Conservation (phyloP, 2,329 filamentous ascomycete genomes). For the Colletotrichum incanum region DNA sequence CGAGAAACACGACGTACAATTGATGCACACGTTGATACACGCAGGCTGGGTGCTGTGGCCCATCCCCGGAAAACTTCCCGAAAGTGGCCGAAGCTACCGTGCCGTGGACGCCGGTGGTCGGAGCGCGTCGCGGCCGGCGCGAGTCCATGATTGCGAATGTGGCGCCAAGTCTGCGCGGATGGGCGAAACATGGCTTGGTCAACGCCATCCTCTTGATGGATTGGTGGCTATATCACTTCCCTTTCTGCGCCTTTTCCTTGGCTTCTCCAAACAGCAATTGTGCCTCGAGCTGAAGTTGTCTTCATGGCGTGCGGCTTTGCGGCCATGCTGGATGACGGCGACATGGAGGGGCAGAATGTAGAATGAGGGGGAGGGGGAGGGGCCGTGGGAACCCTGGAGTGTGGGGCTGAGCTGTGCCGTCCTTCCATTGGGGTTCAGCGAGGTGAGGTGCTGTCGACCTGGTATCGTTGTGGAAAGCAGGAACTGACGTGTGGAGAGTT, state of each 20-base stretch:
- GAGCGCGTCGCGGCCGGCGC: constrained; percentile 17
- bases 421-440: constrained; percentile 12
- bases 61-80: constrained; percentile 12
- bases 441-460: not conserved
- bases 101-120: constrained; percentile 29
- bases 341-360: constrained; percentile 26
- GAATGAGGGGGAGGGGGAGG: constrained; percentile 34
- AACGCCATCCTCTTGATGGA: not conserved
- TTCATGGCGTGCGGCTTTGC: not conserved
- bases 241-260: not conserved
- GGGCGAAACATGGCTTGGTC: not conserved
- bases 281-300: not conserved
- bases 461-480: not conserved
- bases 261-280: not conserved
- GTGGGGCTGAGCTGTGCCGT: constrained; percentile 17
- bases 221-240: not conserved
- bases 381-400: constrained; percentile 23
- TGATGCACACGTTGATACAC: not conserved
- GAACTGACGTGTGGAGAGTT: constrained; percentile 1
- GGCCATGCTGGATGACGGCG: constrained; percentile 10
- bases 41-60: not conserved
- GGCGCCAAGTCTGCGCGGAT: not conserved
- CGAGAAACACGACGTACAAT: not conserved
- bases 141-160: not conserved
- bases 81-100: constrained; percentile 20